Evolutionary conservation across 306 rosid species (phyloP).

Genomic region (Pyrus communis): DNA sequence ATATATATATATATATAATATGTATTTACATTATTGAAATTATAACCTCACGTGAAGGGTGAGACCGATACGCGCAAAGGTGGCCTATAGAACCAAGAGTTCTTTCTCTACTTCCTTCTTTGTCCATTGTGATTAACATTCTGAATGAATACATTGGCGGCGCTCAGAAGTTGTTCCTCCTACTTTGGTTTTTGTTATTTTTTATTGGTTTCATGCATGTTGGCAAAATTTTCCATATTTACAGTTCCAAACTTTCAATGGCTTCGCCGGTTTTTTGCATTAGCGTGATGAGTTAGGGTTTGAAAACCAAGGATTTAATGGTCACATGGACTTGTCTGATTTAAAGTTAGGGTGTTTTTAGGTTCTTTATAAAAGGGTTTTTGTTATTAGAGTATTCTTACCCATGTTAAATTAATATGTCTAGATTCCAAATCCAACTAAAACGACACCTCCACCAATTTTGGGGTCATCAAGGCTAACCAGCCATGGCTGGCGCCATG

Average conservation of each 20-base stretch:
- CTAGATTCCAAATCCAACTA: too few species aligned
- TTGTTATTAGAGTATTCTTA: too few species aligned
- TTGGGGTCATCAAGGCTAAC: too few species aligned
- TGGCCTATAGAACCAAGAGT: not conserved
- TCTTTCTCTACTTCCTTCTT: not conserved
- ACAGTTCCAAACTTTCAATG: not conserved
- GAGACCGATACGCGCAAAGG: not conserved
- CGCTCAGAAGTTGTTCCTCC: constrained; percentile 82
- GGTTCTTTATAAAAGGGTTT: not conserved
- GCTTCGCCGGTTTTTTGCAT: not conserved
- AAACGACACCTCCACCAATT: too few species aligned
- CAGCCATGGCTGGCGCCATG: too few species aligned
- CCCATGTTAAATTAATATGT: too few species aligned
- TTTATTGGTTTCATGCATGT: not conserved
- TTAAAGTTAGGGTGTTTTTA: constrained; percentile 15
- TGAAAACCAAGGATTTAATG: constrained; percentile 41
- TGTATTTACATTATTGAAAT: too few species aligned
- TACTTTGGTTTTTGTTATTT: constrained; percentile 25
- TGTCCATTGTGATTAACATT: constrained; percentile 39
- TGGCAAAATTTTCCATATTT: not conserved
- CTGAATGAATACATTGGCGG: constrained; percentile 83
- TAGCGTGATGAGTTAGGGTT: constrained; percentile 20
- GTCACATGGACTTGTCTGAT: constrained; percentile 75
- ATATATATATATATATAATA: too few species aligned
- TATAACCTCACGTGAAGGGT: too few species aligned